These are phyloP conservation scores for Naganishia albida DNA, from an alignment of 1,284 basidiomycete genomes.

Conservation along the genomic window DNA sequence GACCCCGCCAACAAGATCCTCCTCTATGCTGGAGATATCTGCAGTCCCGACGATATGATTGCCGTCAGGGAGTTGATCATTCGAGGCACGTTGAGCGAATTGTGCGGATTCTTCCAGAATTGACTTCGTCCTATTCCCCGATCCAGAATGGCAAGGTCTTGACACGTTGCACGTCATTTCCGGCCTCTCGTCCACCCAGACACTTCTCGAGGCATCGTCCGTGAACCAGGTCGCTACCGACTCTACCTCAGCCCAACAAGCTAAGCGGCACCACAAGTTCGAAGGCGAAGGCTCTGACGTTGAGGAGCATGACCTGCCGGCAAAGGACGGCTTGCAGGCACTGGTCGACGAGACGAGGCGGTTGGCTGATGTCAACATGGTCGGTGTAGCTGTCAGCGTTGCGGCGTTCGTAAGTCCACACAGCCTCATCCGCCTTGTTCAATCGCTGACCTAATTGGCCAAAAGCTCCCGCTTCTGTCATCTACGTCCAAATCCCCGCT, in stretches of 20 bases:
- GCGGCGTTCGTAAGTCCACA: constrained; percentile 52
- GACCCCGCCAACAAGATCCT: constrained; percentile 47
- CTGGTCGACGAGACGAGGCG: constrained; percentile 52
- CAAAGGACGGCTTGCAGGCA: constrained; percentile 48
- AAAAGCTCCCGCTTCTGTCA: constrained; percentile 73
- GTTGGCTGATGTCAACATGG: constrained; percentile 54
- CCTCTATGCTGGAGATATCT: constrained; percentile 65
- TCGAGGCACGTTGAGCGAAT: constrained; percentile 57
- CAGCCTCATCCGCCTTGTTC: neutral
- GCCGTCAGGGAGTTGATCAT: constrained; percentile 62
- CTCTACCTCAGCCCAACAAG: neutral
- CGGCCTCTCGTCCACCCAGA: constrained; percentile 79
- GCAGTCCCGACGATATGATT: constrained; percentile 68
- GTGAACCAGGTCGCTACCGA: neutral
- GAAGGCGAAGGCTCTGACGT: neutral
- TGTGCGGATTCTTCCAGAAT: neutral
- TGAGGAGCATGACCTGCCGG: constrained; percentile 32
- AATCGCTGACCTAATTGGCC: neutral
- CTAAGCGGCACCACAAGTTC: constrained; percentile 21
- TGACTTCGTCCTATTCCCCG: neutral
- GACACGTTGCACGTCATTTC: constrained; percentile 84
- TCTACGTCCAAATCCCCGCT: constrained; percentile 69
- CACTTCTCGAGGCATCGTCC: constrained; percentile 59
- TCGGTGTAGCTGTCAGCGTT: constrained; percentile 57
- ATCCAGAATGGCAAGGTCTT: constrained; percentile 71